Conservation (phyloP, 306 rosid genomes). For the apple (Malus domestica) region ASM211411v1 NC_041802.1:19512001-19512500, state of each 20-base stretch:
- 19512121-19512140: not conserved
- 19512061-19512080: not conserved
- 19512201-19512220: not conserved
- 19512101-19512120: not conserved
- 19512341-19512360: too few relatives aligned
- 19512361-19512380: too few relatives aligned
- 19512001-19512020: not conserved
- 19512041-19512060: not conserved
- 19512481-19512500: not conserved
- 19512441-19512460: not conserved
- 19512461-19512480: not conserved
- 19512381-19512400: too few relatives aligned
- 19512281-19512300: too few relatives aligned
- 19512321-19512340: too few relatives aligned
- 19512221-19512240: not conserved
- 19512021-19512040: not conserved
- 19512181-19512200: not conserved
- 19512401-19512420: too few relatives aligned
- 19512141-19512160: not conserved
- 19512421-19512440: too few relatives aligned
- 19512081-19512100: not conserved
- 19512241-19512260: not conserved
- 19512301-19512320: too few relatives aligned
- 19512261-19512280: not conserved
- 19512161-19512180: not conserved